Base-by-base conservation (phyloP, 306 rosid genomes). In the Betula pendula region DNA sequence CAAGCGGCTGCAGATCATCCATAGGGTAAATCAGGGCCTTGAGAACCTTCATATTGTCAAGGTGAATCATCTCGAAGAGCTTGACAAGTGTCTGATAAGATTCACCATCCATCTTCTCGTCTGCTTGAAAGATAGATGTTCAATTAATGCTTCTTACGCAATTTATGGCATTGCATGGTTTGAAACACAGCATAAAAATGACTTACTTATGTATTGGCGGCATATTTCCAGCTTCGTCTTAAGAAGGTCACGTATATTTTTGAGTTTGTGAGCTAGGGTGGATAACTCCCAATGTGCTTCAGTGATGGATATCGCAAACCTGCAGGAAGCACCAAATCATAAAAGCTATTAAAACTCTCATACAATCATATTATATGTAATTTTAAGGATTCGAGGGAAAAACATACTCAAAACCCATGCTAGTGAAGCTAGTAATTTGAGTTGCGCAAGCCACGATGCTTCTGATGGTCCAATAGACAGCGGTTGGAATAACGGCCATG, bases 231-330 rank as follows among this genome's bases (percentile, higher is more conserved):
- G 81, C 52, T 80, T 77, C 72, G 81, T 79, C 79, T 68, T 87
- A 72, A 89, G 89, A 87, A 83, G 88, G 1, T 84, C 83, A 0
- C 63, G 70, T 60, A 87, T 87, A 81, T 68, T 81, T 73, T 75
- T 87, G 56, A 89, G 89, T 59, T 89, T 89, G 86, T 85, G 87
- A 71, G 80, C 82, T 55, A 84, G 77, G 19, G 90, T 87, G 15
- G 88, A 85, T 80, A 87, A 83, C 79, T 89, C 93, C 93, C 93
- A 84, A 29, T 29, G 33, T 51, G 93, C 75, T 35, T 87, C 91
- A 17, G 78, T 80, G 58, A 85, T 85, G 47, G 89, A 81, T 52
- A 85, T 42, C 74, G 82, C 78, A 81, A 77, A 77, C 84, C 91
- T 89, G 90, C 78, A 76, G 77, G 59, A n/a, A 78, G 10, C 40